Conservation (phyloP, 192 early-diverging fungal species). For the Podila clonocystis region DNA sequence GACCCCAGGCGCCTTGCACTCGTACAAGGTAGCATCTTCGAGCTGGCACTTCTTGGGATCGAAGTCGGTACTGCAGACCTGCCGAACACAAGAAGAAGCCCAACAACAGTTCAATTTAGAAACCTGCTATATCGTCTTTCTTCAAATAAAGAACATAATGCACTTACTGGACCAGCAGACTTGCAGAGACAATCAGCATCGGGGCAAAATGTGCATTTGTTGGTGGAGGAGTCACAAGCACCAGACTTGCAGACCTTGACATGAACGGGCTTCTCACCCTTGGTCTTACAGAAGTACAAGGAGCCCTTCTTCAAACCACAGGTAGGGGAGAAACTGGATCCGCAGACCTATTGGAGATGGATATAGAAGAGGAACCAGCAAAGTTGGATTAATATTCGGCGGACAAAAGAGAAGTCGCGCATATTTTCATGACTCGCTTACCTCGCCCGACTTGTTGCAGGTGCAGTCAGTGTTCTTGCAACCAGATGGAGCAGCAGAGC, state of each 20-base stretch:
- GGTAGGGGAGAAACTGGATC: neutral
- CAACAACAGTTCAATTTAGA: too few species aligned
- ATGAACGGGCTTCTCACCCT: neutral
- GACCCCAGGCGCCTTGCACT: too few species aligned
- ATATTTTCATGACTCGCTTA: neutral
- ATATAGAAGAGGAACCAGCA: neutral
- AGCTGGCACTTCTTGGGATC: too few species aligned
- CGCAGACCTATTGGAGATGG: conserved; percentile 1
- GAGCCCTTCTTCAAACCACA: neutral
- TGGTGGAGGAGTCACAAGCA: neutral
- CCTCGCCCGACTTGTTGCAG: conserved; percentile 6
- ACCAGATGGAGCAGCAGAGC: neutral
- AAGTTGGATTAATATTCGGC: neutral
- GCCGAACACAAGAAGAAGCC: too few species aligned
- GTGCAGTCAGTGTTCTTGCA: conserved; percentile 3
- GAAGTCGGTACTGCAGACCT: too few species aligned
- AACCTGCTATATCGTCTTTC: too few species aligned
- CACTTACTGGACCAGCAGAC: neutral
- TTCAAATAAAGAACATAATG: neutral
- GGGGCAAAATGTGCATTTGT: neutral
- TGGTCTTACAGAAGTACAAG: conserved; percentile 10
- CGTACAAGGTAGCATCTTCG: too few species aligned
- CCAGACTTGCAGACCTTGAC: neutral
- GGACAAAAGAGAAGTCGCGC: neutral
- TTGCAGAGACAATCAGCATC: neutral